phyloP scores from a whole-genome alignment of 805 yeast genomes.

The Blastobotrys attinorum region DNA sequence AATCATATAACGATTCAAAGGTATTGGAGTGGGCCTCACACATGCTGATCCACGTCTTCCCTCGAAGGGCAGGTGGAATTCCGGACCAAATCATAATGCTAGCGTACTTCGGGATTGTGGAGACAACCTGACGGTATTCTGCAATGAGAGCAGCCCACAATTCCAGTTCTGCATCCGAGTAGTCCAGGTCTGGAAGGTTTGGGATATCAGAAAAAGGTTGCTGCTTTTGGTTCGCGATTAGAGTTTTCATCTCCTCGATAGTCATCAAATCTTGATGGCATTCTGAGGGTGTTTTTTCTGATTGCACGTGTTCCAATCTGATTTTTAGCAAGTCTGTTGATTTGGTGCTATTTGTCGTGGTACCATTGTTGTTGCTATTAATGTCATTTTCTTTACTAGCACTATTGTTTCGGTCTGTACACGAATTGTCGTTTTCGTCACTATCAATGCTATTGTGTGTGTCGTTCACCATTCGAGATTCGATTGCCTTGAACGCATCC shows the following conservation, averaged over 20 bases:
- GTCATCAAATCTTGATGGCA: conserved; percentile 4
- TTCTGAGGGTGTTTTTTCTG: background rate
- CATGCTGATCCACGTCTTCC: conserved; percentile 30
- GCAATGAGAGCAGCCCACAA: conserved; percentile 31
- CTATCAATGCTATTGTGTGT: too few relatives aligned
- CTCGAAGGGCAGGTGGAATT: conserved; percentile 30
- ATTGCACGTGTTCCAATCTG: background rate
- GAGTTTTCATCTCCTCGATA: conserved; percentile 7
- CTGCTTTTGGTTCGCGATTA: conserved; percentile 5
- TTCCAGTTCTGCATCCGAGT: conserved; percentile 21
- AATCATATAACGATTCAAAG: conserved; percentile 29
- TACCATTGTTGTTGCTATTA: too few relatives aligned
- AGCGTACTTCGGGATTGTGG: conserved; percentile 25
- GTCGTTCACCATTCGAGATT: too few relatives aligned
- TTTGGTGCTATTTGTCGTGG: too few relatives aligned
- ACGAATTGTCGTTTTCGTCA: too few relatives aligned
- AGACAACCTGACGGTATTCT: conserved; percentile 26
- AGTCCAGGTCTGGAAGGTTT: conserved; percentile 3
- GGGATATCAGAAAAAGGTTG: conserved; percentile 15
- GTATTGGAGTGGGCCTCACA: conserved; percentile 23
- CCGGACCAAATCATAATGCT: conserved; percentile 27
- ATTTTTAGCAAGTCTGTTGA: background rate
- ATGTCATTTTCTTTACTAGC: too few relatives aligned
- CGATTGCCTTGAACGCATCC: too few relatives aligned
- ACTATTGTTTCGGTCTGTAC: too few relatives aligned